Base-by-base conservation (phyloP, 257 asterid species). In the Echites panduratus region DNA sequence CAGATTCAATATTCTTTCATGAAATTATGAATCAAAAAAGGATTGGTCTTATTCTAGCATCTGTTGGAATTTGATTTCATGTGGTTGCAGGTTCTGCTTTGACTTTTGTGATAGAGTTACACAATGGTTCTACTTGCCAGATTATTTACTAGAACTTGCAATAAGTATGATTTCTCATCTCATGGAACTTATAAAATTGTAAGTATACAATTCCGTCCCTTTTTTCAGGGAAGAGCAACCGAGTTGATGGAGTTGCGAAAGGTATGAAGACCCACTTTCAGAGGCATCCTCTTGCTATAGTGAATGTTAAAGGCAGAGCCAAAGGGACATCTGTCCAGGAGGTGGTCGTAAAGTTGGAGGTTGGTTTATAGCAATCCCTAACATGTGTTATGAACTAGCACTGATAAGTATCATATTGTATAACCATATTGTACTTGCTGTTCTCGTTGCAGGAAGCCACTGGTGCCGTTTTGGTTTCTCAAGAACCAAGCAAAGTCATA, bases 401-500 rank as follows among this genome's bases (percentile, higher is more conserved):
- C 24, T 5, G 40, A 24, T 44, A 47, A 45, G 22, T 0, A 26
- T n/a, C 29, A 45, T 6, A 44, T 12, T 47, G 16, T 65, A 24
- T 4, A 22, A 45, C 9, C 5, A 12, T 17, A 9, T 27, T 75
- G 45, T 20, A 17, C 40, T n/a, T 44, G 74, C 62, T 59, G 1
- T 63, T 4, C 22, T 29, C 73, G 79, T 74, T 64, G 58, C 92
- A 95, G 99, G 92, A 88, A 89, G 93, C 94, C 16, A 95, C 98
- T 1, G 96, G 98, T 65, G 90, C 91, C 2, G 75, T 88, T 72
- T 88, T 95, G 52, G 99, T 95, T 68, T 95, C 98, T 59, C 97
- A 88, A 75, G 99, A 95, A 83, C 96, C 99, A 32, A 92, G 90
- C 86, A 92, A 95, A 81, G 89, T 95, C 78, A 95, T 95, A 74